A percentile compares a stretch with the other conserved stretches of the same genome.
These are phyloP conservation scores for Symbiodinium pilosum DNA, from an alignment of 73 alveolate species.

Conservation along the genomic window DNA sequence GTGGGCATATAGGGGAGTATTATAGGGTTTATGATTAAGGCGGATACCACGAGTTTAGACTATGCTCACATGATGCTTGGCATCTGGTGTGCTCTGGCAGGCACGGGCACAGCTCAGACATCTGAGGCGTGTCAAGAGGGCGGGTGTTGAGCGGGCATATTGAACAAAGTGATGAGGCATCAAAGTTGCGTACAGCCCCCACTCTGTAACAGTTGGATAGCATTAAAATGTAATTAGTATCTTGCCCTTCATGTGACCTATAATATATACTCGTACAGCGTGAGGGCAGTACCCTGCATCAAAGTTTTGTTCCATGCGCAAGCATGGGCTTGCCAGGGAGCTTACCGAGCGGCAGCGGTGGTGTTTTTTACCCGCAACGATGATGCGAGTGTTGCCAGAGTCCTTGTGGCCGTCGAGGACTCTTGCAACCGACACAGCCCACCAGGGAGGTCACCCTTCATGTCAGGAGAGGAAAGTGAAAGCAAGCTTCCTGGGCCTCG, in stretches of 20 bases:
- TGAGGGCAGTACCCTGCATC: too few species aligned
- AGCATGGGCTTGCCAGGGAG: not conserved
- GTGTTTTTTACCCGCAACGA: constrained; percentile 51
- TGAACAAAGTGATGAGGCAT: too few species aligned
- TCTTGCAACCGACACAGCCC: too few species aligned
- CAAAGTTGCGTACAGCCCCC: too few species aligned
- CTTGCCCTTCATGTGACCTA: too few species aligned
- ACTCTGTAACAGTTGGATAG: too few species aligned
- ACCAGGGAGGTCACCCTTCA: not conserved
- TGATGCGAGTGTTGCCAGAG: constrained; percentile 42
- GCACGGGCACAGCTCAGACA: not conserved
- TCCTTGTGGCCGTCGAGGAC: constrained; percentile 76
- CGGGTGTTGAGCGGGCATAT: not conserved
- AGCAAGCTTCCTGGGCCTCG: constrained; percentile 46
- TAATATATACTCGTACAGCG: too few species aligned
- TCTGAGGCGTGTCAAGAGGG: not conserved
- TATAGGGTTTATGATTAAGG: too few species aligned
- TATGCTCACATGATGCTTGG: not conserved
- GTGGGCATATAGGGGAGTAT: too few species aligned
- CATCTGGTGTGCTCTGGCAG: not conserved
- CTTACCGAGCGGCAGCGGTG: constrained; percentile 90
- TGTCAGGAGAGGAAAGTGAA: constrained; percentile 62
- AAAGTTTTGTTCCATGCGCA: not conserved
- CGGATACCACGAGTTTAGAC: not conserved
- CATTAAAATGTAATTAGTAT: too few species aligned